Evolutionary conservation across 768 basidiomycete species (phyloP), one percentile per base, ranked within the genome.

Genomic region (Tulasnella sp.): DNA sequence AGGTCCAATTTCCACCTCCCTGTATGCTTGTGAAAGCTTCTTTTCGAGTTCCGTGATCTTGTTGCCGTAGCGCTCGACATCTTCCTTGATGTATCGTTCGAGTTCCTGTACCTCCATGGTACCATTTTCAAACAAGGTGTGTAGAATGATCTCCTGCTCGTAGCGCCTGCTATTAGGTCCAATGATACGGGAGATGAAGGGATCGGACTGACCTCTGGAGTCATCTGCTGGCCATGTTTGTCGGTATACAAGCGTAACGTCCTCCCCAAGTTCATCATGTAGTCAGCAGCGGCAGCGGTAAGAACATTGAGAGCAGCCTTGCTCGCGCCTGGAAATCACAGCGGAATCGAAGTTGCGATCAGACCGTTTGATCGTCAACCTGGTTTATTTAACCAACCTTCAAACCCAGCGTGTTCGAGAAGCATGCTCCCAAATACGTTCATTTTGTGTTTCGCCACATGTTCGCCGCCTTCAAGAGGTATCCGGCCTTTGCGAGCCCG

Each of bases 111-210:
- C 86, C 78, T 91, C 89, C 0, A 94, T 90, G 9, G 90, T 91
- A 6, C 97, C 97, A 80, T 93, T 94, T 85, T 98, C 95, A 82
- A 96, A 94, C 24, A 98, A 86, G 0, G 95, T 93, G 84, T 97
- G 95, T 1, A 96, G 88, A 48, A 97, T 91, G 44, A 98, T 97
- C 91, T 97, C 95, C 95, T 97, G 80, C 62, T 68, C 62, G 62
- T 27, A 27, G 16, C 10, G 62, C 2, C 31, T 2, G 48, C 21
- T 76, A 79, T 19, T 38, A 78, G 77, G 21, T 24, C 0, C 56
- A 36, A 16, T 14, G 79, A 19, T 38, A 44, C 38, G 58, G 4
- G 6, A 36, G n/a, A 75, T 72, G 80, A 31, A 78, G 72, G 74
- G 46, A 31, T 19, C 2, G 24, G 46, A 83, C 89, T 79, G 78